Percentiles rank a stretch among this genome's conserved stretches.
These are phyloP conservation scores for Candida piceae DNA, from an alignment of 805 yeast genomes.

Conservation along the genomic window DNA sequence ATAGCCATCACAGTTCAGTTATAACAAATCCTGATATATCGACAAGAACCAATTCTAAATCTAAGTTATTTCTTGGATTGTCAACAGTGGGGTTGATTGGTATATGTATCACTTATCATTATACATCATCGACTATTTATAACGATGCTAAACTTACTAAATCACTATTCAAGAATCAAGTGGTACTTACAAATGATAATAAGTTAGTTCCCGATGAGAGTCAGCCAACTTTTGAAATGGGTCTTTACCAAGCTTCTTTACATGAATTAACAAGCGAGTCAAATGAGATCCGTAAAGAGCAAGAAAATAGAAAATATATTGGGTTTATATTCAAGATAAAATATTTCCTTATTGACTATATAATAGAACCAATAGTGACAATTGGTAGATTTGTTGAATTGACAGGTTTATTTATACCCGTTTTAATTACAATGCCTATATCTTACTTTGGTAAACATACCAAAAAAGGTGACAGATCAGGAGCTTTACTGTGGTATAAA, in stretches of 20 bases:
- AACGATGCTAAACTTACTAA: conserved; percentile 12
- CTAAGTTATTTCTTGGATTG: conserved; percentile 3
- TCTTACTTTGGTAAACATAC: conserved; percentile 45
- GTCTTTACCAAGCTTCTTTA: conserved; percentile 57
- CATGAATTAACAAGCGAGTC: conserved; percentile 42
- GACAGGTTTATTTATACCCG: conserved; percentile 62
- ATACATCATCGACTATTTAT: conserved; percentile 4
- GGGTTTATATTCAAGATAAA: conserved; percentile 36
- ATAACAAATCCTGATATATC: too few species aligned
- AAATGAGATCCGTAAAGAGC: conserved; percentile 28
- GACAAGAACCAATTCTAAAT: neutral
- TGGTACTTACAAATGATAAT: conserved; percentile 26
- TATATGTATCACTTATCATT: neutral
- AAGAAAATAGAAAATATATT: conserved; percentile 11
- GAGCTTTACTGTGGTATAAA: conserved; percentile 68
- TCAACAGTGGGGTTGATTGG: conserved; percentile 7
- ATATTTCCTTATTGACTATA: conserved; percentile 45
- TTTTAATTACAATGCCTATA: conserved; percentile 61
- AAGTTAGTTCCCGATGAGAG: conserved; percentile 38
- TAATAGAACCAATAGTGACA: conserved; percentile 68
- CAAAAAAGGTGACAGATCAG: conserved; percentile 43
- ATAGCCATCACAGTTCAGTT: too few species aligned
- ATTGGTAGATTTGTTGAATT: conserved; percentile 66
- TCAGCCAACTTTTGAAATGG: conserved; percentile 68
- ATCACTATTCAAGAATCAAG: conserved; percentile 13